Base-by-base conservation (phyloP, 257 asterid species). In the Gardenia jasminoides region DNA sequence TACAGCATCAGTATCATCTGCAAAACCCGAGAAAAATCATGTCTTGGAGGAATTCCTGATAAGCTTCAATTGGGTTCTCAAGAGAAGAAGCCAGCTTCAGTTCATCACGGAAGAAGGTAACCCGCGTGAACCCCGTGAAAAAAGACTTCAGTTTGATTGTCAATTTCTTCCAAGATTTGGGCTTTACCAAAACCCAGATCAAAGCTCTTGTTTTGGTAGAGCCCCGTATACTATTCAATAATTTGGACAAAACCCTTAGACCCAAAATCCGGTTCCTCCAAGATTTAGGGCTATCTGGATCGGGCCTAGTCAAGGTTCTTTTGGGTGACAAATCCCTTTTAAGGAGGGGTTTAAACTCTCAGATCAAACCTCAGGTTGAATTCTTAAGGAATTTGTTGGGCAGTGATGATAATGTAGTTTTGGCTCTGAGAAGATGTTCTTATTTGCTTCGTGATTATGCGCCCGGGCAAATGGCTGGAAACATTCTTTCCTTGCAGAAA, bases 21-120 rank as follows among this genome's bases (percentile, higher is more conserved):
- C 75, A 2, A 39, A 20, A 16, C 24, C 80, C 24, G 67, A 44
- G 39, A 26, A 65, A 26, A 64, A 64, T 10, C 72, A 46, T 56
- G 36, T 83, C 26, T 36, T 80, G 80, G 58, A 13, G 6, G 73
- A 68, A 3, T 68, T 17, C 19, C 31, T 68, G 16, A 68, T 10
- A 41, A 68, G 39, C 7, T 39, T 39, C 73, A 39, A 30, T 68
- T 20, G 73, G 73, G 15, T 68, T 68, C n/a, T 68, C 73, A 1
- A 20, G 10, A 39, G 50, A 68, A 39, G 52, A 44, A 10, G 84
- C 87, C 6, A 46, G 56, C 47, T 19, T 70, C 41, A 24, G 72
- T 22, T 54, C 71, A 31, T 12, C 72, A 13, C 2, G 0, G 24
- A 16, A 54, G 10, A 67, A 36, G 72, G 72, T 67, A 36, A 67